phyloP scores from a whole-genome alignment of 179 eudicot species.

The Beta lomatogona region DNA sequence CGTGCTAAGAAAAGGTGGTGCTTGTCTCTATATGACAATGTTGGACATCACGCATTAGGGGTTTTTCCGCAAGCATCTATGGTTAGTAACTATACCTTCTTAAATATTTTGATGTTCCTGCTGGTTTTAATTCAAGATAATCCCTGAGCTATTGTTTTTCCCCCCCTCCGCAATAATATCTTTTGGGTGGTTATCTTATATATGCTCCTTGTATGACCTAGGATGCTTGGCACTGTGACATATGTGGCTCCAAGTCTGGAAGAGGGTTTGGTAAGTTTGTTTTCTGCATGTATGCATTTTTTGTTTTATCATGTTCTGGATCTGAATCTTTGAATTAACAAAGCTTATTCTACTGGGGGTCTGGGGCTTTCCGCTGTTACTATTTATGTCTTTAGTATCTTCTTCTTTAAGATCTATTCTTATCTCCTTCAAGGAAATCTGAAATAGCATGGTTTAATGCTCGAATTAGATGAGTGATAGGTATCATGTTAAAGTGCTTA shows the following conservation, averaged over 20 bases:
- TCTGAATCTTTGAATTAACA: not conserved
- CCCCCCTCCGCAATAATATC: not conserved
- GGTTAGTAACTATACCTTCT: conserved; percentile 47
- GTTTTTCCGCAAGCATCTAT: conserved; percentile 87
- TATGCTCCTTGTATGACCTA: conserved; percentile 31
- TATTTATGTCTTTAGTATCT: not conserved
- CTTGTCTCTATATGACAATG: conserved; percentile 80
- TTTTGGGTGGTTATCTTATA: conserved; percentile 16
- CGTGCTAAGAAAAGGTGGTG: conserved; percentile 99
- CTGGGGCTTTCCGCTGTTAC: not conserved
- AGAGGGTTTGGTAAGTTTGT: conserved; percentile 83
- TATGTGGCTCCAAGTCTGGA: conserved; percentile 94
- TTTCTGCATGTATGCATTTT: not conserved
- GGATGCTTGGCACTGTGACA: conserved; percentile 99
- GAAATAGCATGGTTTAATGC: not conserved
- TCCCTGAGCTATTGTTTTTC: not conserved
- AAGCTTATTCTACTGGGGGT: not conserved
- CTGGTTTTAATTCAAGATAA: not conserved
- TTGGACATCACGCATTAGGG: conserved; percentile 82
- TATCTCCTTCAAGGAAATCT: not conserved
- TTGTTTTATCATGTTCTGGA: not conserved
- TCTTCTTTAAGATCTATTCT: not conserved
- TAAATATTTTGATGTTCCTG: not conserved
- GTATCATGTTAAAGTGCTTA: not conserved
- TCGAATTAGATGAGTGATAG: not conserved